Conservation (phyloP, 352 stramenopile genomes). For the Phytophthora capsici region DNA sequence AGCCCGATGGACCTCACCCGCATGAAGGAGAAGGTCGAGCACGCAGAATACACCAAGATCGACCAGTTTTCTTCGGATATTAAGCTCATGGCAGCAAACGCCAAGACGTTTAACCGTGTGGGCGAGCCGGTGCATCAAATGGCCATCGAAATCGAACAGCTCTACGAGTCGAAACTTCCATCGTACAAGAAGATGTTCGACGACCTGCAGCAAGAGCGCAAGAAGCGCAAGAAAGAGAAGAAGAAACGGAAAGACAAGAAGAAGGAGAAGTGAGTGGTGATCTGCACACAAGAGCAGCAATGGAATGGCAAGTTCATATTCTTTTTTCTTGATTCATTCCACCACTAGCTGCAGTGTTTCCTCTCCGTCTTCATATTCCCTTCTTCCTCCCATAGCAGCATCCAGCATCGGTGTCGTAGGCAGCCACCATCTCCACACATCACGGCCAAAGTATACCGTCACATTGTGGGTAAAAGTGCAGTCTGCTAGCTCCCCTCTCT, state of each 20-base stretch:
- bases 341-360: constrained; percentile 53
- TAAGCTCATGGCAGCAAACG: constrained; percentile 83
- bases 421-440: constrained; percentile 63
- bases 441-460: constrained; percentile 71
- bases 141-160: constrained; percentile 79
- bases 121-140: constrained; percentile 86
- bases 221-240: constrained; percentile 91
- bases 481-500: constrained; percentile 54
- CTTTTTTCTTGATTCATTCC: constrained; percentile 35
- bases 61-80: constrained; percentile 82
- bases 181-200: constrained; percentile 78
- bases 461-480: constrained; percentile 57
- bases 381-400: constrained; percentile 26
- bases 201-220: constrained; percentile 77
- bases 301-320: constrained; percentile 21
- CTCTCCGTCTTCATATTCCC: constrained; percentile 17
- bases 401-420: constrained; percentile 55
- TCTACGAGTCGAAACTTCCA: constrained; percentile 75
- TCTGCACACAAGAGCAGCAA: constrained; percentile 35
- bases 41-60: constrained; percentile 75
- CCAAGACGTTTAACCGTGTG: constrained; percentile 86
- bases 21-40: constrained; percentile 86
- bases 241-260: constrained; percentile 92
- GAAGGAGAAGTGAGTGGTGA: constrained; percentile 77
- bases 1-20: constrained; percentile 85